Evolutionary conservation across 2,329 filamentous ascomycete genomes (phyloP), one percentile per base, ranked within the genome.

Genomic region (Pestalotiopsis sp.): DNA sequence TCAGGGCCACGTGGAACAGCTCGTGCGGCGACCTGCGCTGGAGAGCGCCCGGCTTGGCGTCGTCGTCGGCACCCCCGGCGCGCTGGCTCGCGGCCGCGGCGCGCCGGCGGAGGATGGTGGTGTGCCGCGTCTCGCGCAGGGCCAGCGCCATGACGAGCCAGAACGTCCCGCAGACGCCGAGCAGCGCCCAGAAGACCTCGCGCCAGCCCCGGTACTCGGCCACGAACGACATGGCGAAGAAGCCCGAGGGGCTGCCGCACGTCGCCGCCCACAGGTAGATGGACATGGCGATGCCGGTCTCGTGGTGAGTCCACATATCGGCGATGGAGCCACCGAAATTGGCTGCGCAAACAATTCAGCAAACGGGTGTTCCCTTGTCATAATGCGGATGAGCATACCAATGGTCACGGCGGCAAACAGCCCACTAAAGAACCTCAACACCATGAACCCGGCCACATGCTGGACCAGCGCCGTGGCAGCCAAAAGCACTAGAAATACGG

Each of bases 291-390:
- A 75, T 76, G 5, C 80, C 80, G 1, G 80, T 81, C 56, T 81
- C 77, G 65, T 81, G 75, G 69, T 82, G 75, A 60, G 81, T 73
- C 70, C 80, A 80, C 58, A 85, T 74, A 70, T 84, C 81, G 2
- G 82, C 81, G 57, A 84, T 82, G 0, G 81, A 81, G 3, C 82
- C 82, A 3, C 82, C 82, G 75, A 78, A 78, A 66, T 79, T 79
- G 35, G 78, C 77, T n/a, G n/a, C n/a, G n/a, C n/a, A n/a, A n/a
- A n/a, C n/a, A n/a, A n/a, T n/a, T n/a, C n/a, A n/a, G n/a, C n/a
- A n/a, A n/a, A n/a, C n/a, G n/a, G n/a, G n/a, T n/a, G n/a, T n/a
- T n/a, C n/a, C n/a, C n/a, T n/a, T n/a, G n/a, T n/a, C n/a, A n/a
- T n/a, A n/a, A n/a, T n/a, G n/a, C n/a, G n/a, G n/a, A n/a, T n/a